These are phyloP conservation scores for Xylaria sp. DNA, from an alignment of 2,329 filamentous ascomycete species.

Conservation along the genomic window DNA sequence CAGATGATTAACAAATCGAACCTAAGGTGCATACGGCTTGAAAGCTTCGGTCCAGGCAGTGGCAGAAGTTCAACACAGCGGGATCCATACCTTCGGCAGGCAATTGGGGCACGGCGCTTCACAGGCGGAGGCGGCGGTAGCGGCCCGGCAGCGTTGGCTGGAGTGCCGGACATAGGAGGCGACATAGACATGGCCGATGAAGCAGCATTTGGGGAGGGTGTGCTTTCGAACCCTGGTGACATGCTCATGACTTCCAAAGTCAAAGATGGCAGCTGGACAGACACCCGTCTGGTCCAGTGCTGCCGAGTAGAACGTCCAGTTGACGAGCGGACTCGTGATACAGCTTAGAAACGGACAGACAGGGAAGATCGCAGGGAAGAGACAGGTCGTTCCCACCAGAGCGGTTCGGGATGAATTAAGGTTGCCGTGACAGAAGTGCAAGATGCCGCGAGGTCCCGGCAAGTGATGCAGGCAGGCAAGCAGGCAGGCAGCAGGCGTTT, in stretches of 20 bases:
- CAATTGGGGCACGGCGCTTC: conserved; percentile 63
- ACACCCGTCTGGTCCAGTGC: conserved; percentile 21
- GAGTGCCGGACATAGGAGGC: conserved; percentile 36
- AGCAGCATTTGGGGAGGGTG: conserved; percentile 30
- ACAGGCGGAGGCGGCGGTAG: conserved; percentile 47
- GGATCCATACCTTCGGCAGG: conserved; percentile 62
- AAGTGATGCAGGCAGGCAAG: conserved; percentile 30
- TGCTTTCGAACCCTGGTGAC: conserved; percentile 34
- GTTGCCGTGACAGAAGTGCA: conserved; percentile 34
- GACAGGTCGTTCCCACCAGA: conserved; percentile 29
- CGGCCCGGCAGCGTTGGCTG: conserved; percentile 23
- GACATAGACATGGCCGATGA: conserved; percentile 44
- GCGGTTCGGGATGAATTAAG: conserved; percentile 36
- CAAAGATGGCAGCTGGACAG: conserved; percentile 16
- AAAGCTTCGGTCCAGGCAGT: conserved; percentile 14
- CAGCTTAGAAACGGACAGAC: conserved; percentile 6
- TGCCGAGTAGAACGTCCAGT: conserved; percentile 23
- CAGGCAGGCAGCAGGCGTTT: conserved; percentile 23
- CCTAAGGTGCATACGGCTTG: background rate
- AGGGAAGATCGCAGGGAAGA: conserved; percentile 19
- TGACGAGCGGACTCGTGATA: conserved; percentile 11
- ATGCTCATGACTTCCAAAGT: conserved; percentile 38
- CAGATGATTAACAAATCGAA: conserved; percentile 21
- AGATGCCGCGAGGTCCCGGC: conserved; percentile 38
- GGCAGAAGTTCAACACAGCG: conserved; percentile 27